Evolutionary conservation across 169 alveolate genomes (phyloP).

Genomic region (Plasmodium coatneyi): DNA sequence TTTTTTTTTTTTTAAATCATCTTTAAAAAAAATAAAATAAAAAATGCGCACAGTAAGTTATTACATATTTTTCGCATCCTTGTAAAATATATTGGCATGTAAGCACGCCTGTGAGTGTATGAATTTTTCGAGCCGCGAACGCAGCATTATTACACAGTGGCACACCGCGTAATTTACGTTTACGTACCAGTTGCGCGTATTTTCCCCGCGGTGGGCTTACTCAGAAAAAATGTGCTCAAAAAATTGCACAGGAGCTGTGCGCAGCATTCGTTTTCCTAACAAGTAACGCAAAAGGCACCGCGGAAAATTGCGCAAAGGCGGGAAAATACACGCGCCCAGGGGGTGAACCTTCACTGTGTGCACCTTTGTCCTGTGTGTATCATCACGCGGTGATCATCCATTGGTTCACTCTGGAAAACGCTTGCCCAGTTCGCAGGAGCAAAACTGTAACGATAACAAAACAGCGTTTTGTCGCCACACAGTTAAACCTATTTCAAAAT

Average conservation of each 20-base stretch:
- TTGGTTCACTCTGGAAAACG: background rate
- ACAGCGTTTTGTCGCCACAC: background rate
- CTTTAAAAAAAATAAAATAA: background rate
- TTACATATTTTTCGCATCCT: background rate
- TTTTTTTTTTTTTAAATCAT: background rate
- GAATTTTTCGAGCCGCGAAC: background rate
- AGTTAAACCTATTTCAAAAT: constrained; percentile 10
- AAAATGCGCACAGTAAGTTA: background rate
- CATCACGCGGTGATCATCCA: background rate
- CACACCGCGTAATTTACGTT: background rate
- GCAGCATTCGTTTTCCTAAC: background rate
- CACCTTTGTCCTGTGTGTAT: background rate
- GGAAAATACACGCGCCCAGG: background rate
- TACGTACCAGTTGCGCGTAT: background rate
- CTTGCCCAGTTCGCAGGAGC: background rate
- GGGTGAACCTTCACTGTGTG: background rate
- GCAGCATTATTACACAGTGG: background rate
- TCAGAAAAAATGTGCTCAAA: background rate
- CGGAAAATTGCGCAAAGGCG: background rate
- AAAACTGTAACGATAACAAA: background rate
- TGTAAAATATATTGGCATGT: background rate
- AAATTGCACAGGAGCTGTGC: constrained; percentile 1
- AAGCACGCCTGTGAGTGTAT: background rate
- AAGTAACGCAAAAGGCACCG: background rate
- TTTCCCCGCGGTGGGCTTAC: background rate